These are phyloP conservation scores for Nemania serpens DNA, from an alignment of 2,329 filamentous ascomycete species.

Conservation along the genomic window DNA sequence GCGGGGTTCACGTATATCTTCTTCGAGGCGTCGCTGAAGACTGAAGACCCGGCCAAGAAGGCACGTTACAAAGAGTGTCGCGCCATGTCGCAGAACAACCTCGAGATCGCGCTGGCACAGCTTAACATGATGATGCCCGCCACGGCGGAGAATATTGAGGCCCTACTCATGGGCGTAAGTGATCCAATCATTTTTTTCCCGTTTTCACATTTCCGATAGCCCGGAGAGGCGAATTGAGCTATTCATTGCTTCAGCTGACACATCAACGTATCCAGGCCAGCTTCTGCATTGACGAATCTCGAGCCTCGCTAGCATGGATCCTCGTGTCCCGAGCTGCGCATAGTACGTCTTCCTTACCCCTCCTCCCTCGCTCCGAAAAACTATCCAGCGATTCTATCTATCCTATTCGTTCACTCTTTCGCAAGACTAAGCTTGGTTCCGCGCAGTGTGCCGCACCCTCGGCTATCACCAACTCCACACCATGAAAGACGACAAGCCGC, in stretches of 20 bases:
- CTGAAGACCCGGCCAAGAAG: constrained; percentile 33
- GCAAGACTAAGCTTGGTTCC: not conserved
- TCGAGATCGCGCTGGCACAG: constrained; percentile 41
- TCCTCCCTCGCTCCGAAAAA: not conserved
- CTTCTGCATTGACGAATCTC: constrained; percentile 40
- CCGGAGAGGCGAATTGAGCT: too few relatives aligned
- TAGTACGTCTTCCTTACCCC: constrained; percentile 22
- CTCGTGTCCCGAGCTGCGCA: constrained; percentile 39
- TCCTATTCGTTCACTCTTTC: not conserved
- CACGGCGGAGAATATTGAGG: constrained; percentile 53
- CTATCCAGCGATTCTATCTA: not conserved
- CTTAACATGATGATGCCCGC: constrained; percentile 54
- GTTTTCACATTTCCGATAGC: too few relatives aligned
- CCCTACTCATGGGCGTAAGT: constrained; percentile 52
- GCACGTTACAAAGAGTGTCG: constrained; percentile 36
- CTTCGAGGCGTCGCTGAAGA: constrained; percentile 38
- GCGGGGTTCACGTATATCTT: constrained; percentile 41
- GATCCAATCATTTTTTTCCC: not conserved
- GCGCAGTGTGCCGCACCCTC: constrained; percentile 39
- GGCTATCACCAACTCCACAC: constrained; percentile 41
- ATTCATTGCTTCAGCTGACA: too few relatives aligned
- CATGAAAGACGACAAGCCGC: constrained; percentile 35
- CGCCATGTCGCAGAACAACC: constrained; percentile 39
- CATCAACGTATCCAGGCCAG: constrained; percentile 21
- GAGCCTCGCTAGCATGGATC: constrained; percentile 41